Evolutionary conservation across 2,329 filamentous ascomycete genomes (phyloP), one percentile per base, ranked within the genome.

Genomic region (Fusarium temperatum): DNA sequence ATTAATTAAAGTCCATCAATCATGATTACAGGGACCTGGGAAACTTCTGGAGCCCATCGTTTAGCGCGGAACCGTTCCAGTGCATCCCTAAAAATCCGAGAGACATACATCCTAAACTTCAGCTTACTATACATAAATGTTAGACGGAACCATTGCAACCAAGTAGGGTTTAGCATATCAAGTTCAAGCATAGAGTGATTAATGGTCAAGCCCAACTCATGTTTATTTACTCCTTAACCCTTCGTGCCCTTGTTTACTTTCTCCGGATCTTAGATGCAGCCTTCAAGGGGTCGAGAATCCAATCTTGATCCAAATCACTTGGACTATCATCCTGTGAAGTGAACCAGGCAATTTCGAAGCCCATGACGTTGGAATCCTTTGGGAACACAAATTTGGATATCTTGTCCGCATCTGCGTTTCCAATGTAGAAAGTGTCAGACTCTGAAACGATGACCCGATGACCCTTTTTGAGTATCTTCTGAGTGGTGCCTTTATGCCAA

Each of bases 251-350:
- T n/a, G 8, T 13, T n/a, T 42, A 56, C 17, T 54, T 39, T 24
- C 26, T 61, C 5, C 66, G 63, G n/a, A 68, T 28, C 18, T 48
- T 36, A 9, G 64, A 36, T 30, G 66, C 66, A n/a, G 66, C 64
- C 18, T 55, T 55, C 1, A 68, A 42, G 2, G 66, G 64, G 1
- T 68, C 66, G 6, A 68, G 54, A 4, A 68, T 39, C 55, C 55
- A 68, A 15, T 28, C 38, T 8, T 68, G 30, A 18, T 41, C 28
- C 12, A 63, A 50, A 2, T 68, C 64, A 12, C 53, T 53, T 2
- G 64, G 66, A 12, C 47, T 32, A 35, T 68, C 64, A 14, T 24
- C 66, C 11, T 63, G 22, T 2, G 66, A 68, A 0, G 66, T 68
- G 0, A 68, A 68, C 66, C 66, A 68, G 1, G 54, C 64, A 9